These are phyloP conservation scores for Leptomonas pyrrhocoris DNA, from an alignment of 208 protist genomes.

Conservation along the genomic window DNA sequence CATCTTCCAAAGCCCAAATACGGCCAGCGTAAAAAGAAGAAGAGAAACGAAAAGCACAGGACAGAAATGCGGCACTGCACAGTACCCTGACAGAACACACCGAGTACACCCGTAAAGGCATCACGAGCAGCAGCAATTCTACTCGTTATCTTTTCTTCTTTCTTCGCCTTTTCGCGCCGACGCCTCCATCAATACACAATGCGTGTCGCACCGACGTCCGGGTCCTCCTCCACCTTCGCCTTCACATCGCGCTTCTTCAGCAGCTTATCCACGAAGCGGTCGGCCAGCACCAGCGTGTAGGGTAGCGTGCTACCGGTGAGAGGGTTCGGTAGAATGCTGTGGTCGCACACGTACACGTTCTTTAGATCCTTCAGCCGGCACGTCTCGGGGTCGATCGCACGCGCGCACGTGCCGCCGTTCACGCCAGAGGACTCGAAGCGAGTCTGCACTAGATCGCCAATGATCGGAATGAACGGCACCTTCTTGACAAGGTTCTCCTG, in stretches of 20 bases:
- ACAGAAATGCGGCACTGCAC: too few species aligned
- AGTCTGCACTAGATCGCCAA: constrained; percentile 51
- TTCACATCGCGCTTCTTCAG: constrained; percentile 51
- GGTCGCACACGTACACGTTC: constrained; percentile 82
- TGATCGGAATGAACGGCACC: constrained; percentile 41
- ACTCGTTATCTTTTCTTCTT: too few species aligned
- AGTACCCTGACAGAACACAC: too few species aligned
- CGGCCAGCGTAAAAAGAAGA: too few species aligned
- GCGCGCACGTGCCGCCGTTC: constrained; percentile 61
- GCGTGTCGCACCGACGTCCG: constrained; percentile 33
- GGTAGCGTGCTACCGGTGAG: constrained; percentile 62
- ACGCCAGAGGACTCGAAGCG: constrained; percentile 72
- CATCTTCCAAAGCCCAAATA: too few species aligned
- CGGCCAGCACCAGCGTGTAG: constrained; percentile 70
- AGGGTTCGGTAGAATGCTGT: constrained; percentile 62
- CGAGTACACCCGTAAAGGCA: too few species aligned
- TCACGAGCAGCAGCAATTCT: too few species aligned
- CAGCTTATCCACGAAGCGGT: constrained; percentile 66
- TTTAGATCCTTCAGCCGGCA: constrained; percentile 58
- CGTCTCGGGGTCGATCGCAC: constrained; percentile 53
- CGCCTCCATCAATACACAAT: constrained; percentile 64
- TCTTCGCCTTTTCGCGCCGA: neutral
- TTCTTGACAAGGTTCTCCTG: constrained; percentile 57
- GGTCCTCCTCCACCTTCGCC: constrained; percentile 43
- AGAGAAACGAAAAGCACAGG: too few species aligned